Base-by-base conservation (phyloP, 768 basidiomycete genomes). In the Tephrocybe sp. region DNA sequence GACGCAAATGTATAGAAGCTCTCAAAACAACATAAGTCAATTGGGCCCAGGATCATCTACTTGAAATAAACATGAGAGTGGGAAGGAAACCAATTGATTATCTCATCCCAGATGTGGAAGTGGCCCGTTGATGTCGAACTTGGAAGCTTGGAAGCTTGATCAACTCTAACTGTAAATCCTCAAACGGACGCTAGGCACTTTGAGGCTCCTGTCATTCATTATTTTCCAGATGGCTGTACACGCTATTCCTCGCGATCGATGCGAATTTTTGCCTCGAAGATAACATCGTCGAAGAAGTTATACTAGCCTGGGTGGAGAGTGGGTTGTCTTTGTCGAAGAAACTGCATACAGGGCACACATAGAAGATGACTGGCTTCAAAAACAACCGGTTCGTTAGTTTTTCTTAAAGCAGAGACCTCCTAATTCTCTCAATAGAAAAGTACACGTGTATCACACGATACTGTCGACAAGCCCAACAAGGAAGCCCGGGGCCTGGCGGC, bases 241-340 rank as follows among this genome's bases (percentile, higher is more conserved):
- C 34, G 17, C 34, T 36, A 5, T 36, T 36, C 17, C 34, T 36
- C 17, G 34, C 6, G 6, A n/a, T 36, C 5, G 34, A 36, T 17
- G 17, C 17, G 8, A 36, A 36, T n/a, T 36, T 36, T 36, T 14
- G 34, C 15, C 34, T 36, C 8, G 15, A 36, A 36, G 15, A 36
- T 36, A 5, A 36, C 6, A 12, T 36, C 34, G 15, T 36, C 34
- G 34, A 14, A 36, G 34, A 14, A 36, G 15, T 14, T 4, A 15
- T 5, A 36, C 34, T 14, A 36, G 34, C 34, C 34, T 36, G 15
- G 34, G 6, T 7, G 15, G 15, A 14, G 34, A 14, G 6, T 36
- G 34, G 34, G 34, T 14, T 4, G 5, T 36, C 15, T 57, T 61
- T 36, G 40, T 55, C 21, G 53, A 51, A 38, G 51, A 53, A 55